Conservation (phyloP, 163 green algal genomes). For the Chlamydomonas reinhardtii region DNA sequence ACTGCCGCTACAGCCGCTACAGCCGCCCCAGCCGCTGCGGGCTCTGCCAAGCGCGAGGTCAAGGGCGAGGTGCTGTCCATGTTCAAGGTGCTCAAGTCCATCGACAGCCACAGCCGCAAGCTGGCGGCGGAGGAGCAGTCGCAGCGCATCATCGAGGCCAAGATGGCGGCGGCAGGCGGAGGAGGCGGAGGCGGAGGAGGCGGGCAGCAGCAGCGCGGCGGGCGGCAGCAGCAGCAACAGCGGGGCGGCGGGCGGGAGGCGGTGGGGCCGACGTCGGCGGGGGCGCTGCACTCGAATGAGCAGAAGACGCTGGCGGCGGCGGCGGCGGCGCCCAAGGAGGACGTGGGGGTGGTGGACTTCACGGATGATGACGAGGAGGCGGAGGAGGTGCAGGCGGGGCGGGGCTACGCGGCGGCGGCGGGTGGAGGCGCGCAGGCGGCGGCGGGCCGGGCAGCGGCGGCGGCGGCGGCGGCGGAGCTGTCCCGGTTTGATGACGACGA, state of each 20-base stretch:
- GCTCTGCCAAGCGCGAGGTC: slow-evolving; percentile 28
- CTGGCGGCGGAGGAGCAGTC: slow-evolving; percentile 4
- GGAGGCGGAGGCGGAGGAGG: background rate
- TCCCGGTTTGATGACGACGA: too few species aligned
- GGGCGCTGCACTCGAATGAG: background rate
- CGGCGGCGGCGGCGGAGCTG: background rate
- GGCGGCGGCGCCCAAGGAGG: background rate
- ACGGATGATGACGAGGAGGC: background rate
- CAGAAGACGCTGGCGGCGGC: background rate
- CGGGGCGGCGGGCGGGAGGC: background rate
- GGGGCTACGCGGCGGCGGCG: background rate
- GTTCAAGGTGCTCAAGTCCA: slow-evolving; percentile 50
- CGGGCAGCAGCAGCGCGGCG: background rate
- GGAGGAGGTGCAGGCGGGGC: background rate
- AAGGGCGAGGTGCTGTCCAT: slow-evolving; percentile 31
- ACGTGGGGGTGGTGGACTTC: slow-evolving; percentile 15
- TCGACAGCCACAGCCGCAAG: slow-evolving; percentile 16
- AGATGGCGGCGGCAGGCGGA: background rate
- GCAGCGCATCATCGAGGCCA: background rate
- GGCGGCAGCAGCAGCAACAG: background rate
- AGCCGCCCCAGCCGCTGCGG: background rate
- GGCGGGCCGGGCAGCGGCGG: background rate
- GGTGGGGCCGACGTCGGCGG: background rate
- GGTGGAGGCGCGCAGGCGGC: too few species aligned
- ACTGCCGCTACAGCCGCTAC: background rate